Conservation (phyloP, 108 stramenopile genomes). For the Poteriospumella lacustris region DNA sequence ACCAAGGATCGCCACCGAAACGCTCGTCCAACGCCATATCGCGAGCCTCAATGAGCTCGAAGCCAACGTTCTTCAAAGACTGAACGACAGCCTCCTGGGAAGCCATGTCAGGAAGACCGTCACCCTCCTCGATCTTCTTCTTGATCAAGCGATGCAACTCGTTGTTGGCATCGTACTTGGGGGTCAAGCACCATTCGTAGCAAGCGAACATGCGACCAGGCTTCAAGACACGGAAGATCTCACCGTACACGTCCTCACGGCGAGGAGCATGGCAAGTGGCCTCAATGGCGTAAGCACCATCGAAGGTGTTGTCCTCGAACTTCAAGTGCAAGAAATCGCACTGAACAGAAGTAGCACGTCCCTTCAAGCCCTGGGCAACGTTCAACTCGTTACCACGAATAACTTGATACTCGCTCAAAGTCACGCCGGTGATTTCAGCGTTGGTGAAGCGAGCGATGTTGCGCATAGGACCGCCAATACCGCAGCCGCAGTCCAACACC, state of each 20-base stretch:
- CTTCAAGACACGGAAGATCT: constrained; percentile 72
- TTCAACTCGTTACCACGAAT: constrained; percentile 74
- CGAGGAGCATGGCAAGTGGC: constrained; percentile 87
- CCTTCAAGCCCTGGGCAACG: constrained; percentile 35
- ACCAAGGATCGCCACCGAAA: constrained; percentile 57
- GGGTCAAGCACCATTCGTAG: constrained; percentile 87
- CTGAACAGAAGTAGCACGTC: constrained; percentile 50
- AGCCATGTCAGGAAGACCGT: constrained; percentile 75
- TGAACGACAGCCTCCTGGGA: constrained; percentile 57
- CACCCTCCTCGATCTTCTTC: constrained; percentile 78
- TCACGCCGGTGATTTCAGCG: constrained; percentile 65
- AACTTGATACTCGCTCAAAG: constrained; percentile 65
- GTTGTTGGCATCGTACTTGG: constrained; percentile 66
- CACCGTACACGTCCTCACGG: constrained; percentile 62
- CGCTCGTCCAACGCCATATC: constrained; percentile 63
- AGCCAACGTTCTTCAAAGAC: constrained; percentile 52
- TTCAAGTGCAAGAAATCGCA: constrained; percentile 76
- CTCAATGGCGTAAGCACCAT: constrained; percentile 84
- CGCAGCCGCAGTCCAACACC: constrained; percentile 52
- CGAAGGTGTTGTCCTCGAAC: constrained; percentile 65
- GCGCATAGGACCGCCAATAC: constrained; percentile 53
- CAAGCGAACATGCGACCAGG: constrained; percentile 71
- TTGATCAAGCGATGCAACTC: constrained; percentile 64
- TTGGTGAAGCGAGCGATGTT: constrained; percentile 53
- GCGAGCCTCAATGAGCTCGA: constrained; percentile 56